Evolutionary conservation across 2,329 filamentous ascomycete genomes (phyloP).

Genomic region (Pseudocercospora vitis): DNA sequence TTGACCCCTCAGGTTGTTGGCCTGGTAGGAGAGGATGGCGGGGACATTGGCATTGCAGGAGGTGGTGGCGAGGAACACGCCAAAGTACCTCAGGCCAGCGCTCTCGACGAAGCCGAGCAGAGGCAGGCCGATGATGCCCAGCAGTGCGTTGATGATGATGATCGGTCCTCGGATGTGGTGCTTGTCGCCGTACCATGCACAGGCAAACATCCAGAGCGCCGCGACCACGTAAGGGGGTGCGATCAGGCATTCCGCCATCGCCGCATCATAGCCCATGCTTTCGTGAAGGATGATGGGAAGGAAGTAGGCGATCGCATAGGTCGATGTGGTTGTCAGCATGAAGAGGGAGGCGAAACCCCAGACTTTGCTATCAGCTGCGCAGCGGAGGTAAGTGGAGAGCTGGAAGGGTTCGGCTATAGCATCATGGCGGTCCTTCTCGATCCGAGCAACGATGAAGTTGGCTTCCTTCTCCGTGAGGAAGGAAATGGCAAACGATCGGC

Average conservation of each 20-base stretch:
- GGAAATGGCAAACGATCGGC: conserved; percentile 35
- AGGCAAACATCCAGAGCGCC: conserved; percentile 38
- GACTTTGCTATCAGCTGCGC: conserved; percentile 52
- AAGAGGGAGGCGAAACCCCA: conserved; percentile 55
- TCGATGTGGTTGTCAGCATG: conserved; percentile 54
- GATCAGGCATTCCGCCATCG: conserved; percentile 36
- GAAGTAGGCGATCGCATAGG: conserved; percentile 41
- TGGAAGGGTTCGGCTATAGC: conserved; percentile 51
- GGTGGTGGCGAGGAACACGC: conserved; percentile 40
- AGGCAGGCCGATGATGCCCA: conserved; percentile 38
- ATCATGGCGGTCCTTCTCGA: conserved; percentile 56
- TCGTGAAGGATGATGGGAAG: conserved; percentile 41
- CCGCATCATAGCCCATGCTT: conserved; percentile 38
- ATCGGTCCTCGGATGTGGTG: conserved; percentile 38
- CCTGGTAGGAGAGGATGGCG: conserved; percentile 73
- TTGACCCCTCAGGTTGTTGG: conserved; percentile 83
- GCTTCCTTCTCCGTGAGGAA: conserved; percentile 51
- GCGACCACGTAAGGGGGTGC: conserved; percentile 40
- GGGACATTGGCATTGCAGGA: conserved; percentile 60
- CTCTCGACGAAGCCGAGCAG: conserved; percentile 36
- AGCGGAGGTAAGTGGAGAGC: conserved; percentile 36
- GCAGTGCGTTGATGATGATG: conserved; percentile 38
- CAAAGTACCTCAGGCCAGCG: conserved; percentile 36
- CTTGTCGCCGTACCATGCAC: conserved; percentile 36
- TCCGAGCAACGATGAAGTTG: conserved; percentile 51